These are phyloP conservation scores for Paracamarosporium sp. DNA, from an alignment of 2,329 filamentous ascomycete genomes.

Conservation along the genomic window DNA sequence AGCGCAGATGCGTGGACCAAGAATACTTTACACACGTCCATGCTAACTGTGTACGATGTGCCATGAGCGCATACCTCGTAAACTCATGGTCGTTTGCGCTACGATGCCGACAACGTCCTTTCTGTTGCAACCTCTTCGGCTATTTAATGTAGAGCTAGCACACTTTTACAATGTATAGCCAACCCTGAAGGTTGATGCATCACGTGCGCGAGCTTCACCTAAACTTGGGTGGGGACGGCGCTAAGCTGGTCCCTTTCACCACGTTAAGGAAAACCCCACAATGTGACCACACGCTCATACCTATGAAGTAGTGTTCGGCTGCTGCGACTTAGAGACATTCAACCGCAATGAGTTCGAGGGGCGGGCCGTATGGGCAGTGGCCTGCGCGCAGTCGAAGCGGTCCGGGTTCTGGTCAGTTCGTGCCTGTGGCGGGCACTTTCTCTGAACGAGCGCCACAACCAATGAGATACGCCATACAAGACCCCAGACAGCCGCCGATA, in stretches of 20 bases:
- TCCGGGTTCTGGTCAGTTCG: constrained; percentile 22
- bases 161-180: too few species aligned
- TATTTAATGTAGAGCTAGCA: too few species aligned
- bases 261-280: background rate
- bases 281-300: constrained; percentile 26
- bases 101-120: too few species aligned
- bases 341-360: constrained; percentile 28
- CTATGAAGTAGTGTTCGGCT: constrained; percentile 9
- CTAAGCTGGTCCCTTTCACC: background rate
- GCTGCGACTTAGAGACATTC: constrained; percentile 9
- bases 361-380: constrained; percentile 30
- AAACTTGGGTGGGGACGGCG: background rate
- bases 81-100: too few species aligned
- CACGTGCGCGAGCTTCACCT: constrained; percentile 6
- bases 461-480: constrained; percentile 14
- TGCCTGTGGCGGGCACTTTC: constrained; percentile 28
- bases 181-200: background rate
- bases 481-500: constrained; percentile 15
- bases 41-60: too few species aligned
- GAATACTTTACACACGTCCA: too few species aligned
- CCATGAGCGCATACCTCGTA: too few species aligned
- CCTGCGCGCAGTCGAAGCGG: constrained; percentile 19
- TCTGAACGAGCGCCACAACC: constrained; percentile 20
- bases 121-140: too few species aligned
- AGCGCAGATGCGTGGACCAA: too few species aligned